Evolutionary conservation across 1,284 basidiomycete species (phyloP).

Genomic region (Microbotryum violaceum): DNA sequence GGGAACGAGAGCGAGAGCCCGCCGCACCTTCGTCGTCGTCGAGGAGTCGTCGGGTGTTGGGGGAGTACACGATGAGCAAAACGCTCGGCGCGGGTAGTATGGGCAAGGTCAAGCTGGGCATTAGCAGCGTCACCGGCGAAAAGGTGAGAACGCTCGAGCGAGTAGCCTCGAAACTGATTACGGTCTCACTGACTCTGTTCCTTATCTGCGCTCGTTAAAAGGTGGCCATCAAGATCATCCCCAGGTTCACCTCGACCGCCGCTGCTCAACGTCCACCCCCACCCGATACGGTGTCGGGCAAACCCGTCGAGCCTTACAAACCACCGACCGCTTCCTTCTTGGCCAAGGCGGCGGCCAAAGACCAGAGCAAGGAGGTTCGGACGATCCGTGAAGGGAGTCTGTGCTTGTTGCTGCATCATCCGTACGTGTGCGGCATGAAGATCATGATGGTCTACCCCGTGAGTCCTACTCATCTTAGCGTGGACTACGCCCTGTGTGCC

Average conservation of each 20-base stretch:
- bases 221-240: conserved; percentile 98
- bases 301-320: conserved; percentile 46
- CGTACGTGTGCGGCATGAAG: conserved; percentile 98
- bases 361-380: conserved; percentile 90
- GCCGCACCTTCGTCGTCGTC: not conserved
- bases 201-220: conserved; percentile 38
- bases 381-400: conserved; percentile 91
- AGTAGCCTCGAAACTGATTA: rapidly evolving
- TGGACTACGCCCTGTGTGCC: not conserved
- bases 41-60: conserved; percentile 51
- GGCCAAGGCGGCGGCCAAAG: conserved; percentile 72
- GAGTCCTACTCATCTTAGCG: not conserved
- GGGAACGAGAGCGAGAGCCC: too few relatives aligned
- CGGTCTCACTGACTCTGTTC: not conserved
- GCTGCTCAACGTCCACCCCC: conserved; percentile 38
- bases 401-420: conserved; percentile 90
- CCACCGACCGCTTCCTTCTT: conserved; percentile 43
- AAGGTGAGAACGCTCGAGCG: conserved; percentile 56
- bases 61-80: conserved; percentile 94
- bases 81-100: conserved; percentile 96
- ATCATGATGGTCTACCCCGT: conserved; percentile 86
- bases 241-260: conserved; percentile 59
- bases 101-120: conserved; percentile 97
- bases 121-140: conserved; percentile 79
- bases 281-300: conserved; percentile 28